phyloP scores from a whole-genome alignment of 345 rosid genomes.

The Lagerstroemia speciosa region DNA sequence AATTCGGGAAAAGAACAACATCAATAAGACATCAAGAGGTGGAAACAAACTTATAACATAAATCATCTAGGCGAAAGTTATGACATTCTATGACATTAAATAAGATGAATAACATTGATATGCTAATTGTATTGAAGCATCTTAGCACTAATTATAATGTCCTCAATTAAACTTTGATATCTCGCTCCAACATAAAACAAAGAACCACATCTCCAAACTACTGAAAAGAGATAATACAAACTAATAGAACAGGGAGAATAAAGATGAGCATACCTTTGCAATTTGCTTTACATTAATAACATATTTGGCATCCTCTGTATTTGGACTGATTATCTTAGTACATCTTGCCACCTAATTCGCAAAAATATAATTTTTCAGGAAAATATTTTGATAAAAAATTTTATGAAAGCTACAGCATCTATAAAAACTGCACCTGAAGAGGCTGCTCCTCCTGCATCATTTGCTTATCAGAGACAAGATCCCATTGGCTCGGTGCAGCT shows the following conservation, averaged over 20 bases:
- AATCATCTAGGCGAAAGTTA: background rate
- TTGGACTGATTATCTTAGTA: conserved; percentile 91
- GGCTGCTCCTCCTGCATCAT: conserved; percentile 99
- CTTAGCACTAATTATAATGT: background rate
- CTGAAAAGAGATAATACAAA: background rate
- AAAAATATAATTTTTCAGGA: background rate
- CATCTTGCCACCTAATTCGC: conserved; percentile 75
- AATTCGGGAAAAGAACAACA: background rate
- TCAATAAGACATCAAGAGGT: background rate
- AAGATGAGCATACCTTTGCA: conserved; percentile 53
- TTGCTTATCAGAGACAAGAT: conserved; percentile 96
- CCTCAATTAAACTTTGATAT: background rate
- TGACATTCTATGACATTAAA: background rate
- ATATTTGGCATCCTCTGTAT: conserved; percentile 93
- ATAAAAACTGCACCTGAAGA: conserved; percentile 36
- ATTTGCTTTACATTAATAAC: conserved; percentile 95
- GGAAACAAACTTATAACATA: background rate
- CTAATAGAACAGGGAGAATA: background rate
- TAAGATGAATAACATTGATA: background rate
- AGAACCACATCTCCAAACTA: background rate
- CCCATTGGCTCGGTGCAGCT: conserved; percentile 99
- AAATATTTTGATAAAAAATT: background rate
- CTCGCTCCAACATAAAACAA: background rate
- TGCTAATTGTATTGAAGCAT: background rate
- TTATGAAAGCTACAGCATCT: background rate